These are phyloP conservation scores for Leccinum boreale DNA, from an alignment of 768 basidiomycete species.

Conservation along the genomic window DNA sequence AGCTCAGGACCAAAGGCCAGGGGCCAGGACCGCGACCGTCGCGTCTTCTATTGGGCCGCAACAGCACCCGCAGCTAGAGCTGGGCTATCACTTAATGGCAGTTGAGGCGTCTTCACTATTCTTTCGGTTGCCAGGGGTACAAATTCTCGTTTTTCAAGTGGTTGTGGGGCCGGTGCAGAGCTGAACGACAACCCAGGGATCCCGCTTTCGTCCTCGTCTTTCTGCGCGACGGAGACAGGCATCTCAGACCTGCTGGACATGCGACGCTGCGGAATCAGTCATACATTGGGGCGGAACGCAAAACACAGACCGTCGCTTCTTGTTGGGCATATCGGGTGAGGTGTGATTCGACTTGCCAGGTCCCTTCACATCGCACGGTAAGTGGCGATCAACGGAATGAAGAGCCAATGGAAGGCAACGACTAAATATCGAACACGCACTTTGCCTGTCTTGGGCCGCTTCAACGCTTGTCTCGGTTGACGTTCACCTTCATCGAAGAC, in stretches of 20 bases:
- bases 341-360: conserved; percentile 57
- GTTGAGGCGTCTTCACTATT: conserved; percentile 56
- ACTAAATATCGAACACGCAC: conserved; percentile 35
- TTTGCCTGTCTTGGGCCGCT: conserved; percentile 66
- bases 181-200: conserved; percentile 33
- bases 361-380: conserved; percentile 45
- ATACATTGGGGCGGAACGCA: conserved; percentile 9
- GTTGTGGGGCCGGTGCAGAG: conserved; percentile 30
- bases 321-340: conserved; percentile 72
- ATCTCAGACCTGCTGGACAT: conserved; percentile 42
- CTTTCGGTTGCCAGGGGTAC: conserved; percentile 38
- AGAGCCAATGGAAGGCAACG: conserved; percentile 11
- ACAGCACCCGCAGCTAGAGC: conserved; percentile 47
- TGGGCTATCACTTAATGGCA: conserved; percentile 60
- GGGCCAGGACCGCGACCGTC: not conserved
- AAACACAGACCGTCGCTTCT: conserved; percentile 73
- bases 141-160: conserved; percentile 38
- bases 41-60: conserved; percentile 27
- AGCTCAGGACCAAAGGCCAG: not conserved
- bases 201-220: conserved; percentile 40
- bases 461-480: conserved; percentile 64
- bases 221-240: conserved; percentile 19
- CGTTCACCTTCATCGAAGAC: conserved; percentile 83
- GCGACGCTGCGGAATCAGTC: conserved; percentile 30
- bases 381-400: conserved; percentile 18